Base-by-base conservation (phyloP, 2,329 filamentous ascomycete species). In the Fusarium dimerum region DNA sequence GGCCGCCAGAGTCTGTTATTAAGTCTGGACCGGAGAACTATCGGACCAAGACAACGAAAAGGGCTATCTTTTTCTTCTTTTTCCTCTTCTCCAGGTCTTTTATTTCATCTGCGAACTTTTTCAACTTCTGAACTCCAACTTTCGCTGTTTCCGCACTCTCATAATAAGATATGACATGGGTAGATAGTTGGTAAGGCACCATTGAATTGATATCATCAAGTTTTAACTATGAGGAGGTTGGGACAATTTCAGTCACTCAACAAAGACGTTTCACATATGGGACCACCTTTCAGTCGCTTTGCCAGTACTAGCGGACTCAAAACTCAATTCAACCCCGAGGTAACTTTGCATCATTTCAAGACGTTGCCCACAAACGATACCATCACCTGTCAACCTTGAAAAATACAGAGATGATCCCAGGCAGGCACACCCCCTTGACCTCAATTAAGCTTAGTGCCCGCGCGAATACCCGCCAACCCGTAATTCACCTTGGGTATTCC, bases 361-460 rank as follows among this genome's bases (percentile, higher is more conserved):
- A 4, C 20, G 20, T 36, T 36, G 32, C 10, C 32, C 10, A 36
- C 32, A 36, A 36, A 36, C 13, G 13, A 36, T 36, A 15, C 32
- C 13, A 15, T 36, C 13, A 36, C 32, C 10, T 36, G 13, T 11
- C 10, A 12, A 15, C 32, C 11, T 36, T 36, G 32, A 36, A 36
- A 15, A 36, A 36, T 36, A 36, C 10, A 36, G 32, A 15, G 13
- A 36, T 36, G 32, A 12, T 36, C 13, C 13, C 32, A 36, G 10
- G 10, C 32, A 20, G 10, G 45, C 45, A 41, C 42, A 32, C 51
- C 45, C 48, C 54, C 54, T 44, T 45, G 55, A 47, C 34, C 30
- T 50, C 50, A 40, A 55, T 54, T 63, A 57, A 59, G 42, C 50
- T 59, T 64, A 64, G 61, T 63, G 62, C 57, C 62, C 62, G 56